phyloP scores from a whole-genome alignment of 2,329 filamentous ascomycete species.

The Cercospora nicotianae region DNA sequence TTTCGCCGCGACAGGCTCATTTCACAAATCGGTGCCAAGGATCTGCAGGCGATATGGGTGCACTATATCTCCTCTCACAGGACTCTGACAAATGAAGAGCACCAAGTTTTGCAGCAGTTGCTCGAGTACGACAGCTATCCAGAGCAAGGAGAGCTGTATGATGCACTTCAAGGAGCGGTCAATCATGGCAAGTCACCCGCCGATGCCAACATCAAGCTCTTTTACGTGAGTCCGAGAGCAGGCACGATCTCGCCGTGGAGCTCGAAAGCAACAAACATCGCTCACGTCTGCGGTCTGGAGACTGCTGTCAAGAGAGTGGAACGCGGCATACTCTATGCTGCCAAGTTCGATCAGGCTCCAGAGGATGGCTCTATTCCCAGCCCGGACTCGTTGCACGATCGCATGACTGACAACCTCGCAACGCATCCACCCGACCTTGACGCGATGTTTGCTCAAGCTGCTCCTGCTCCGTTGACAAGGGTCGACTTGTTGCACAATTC shows the following conservation, averaged over 20 bases:
- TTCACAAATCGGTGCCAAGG: constrained; percentile 47
- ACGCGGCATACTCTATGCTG: constrained; percentile 75
- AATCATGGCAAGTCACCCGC: constrained; percentile 53
- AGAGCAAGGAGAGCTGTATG: constrained; percentile 48
- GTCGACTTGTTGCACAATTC: constrained; percentile 60
- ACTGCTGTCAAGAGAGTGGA: constrained; percentile 75
- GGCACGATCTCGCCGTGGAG: constrained; percentile 92
- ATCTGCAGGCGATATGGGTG: constrained; percentile 53
- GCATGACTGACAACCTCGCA: constrained; percentile 88
- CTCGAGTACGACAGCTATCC: constrained; percentile 60
- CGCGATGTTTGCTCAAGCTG: constrained; percentile 74
- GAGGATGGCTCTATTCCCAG: constrained; percentile 57
- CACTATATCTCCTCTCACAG: constrained; percentile 52
- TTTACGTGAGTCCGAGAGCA: constrained; percentile 77
- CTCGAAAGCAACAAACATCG: constrained; percentile 91
- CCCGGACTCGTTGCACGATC: constrained; percentile 77
- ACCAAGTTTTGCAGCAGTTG: constrained; percentile 57
- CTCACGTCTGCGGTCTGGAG: constrained; percentile 83
- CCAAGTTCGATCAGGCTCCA: constrained; percentile 56
- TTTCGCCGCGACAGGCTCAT: constrained; percentile 51
- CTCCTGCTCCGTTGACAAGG: constrained; percentile 66
- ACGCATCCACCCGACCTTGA: constrained; percentile 66
- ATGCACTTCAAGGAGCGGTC: constrained; percentile 49
- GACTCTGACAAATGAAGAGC: constrained; percentile 47
- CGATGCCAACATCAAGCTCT: constrained; percentile 54